Conservation (phyloP, 768 basidiomycete species). For the Boletus huronensis region DNA sequence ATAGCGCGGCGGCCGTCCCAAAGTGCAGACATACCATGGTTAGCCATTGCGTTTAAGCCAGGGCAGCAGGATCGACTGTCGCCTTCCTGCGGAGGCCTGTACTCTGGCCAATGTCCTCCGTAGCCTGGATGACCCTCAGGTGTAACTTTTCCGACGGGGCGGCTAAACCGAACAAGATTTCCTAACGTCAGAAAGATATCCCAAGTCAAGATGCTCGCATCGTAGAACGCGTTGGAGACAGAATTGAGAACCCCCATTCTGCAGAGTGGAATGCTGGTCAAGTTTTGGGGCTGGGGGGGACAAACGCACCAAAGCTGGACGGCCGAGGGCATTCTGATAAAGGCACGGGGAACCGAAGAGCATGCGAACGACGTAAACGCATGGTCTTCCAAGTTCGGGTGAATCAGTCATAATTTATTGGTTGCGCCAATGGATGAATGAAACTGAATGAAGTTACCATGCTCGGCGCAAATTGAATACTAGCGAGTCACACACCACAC, state of each 20-base stretch:
- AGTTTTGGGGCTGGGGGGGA: background rate
- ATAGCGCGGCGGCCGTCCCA: slow-evolving; percentile 33
- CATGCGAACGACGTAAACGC: background rate
- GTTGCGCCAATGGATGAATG: background rate
- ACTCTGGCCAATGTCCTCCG: slow-evolving; percentile 68
- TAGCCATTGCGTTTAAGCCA: slow-evolving; percentile 73
- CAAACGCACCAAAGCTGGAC: background rate
- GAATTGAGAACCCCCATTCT: slow-evolving; percentile 9
- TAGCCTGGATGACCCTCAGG: slow-evolving; percentile 51
- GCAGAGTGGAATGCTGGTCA: background rate
- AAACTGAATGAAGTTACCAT: background rate
- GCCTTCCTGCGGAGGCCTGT: slow-evolving; percentile 49
- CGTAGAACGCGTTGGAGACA: slow-evolving; percentile 3
- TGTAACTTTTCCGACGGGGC: slow-evolving; percentile 49
- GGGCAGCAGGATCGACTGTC: slow-evolving; percentile 73
- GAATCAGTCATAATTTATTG: background rate
- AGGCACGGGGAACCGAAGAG: background rate
- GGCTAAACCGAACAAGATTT: slow-evolving; percentile 14
- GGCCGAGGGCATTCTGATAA: slow-evolving; percentile 1
- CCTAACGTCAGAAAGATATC: slow-evolving; percentile 15
- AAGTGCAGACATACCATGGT: slow-evolving; percentile 62
- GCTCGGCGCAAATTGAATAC: background rate
- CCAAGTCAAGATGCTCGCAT: slow-evolving; percentile 2
- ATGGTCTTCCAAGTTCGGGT: background rate
- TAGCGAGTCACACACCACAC: background rate